Conservation (phyloP, 2,329 filamentous ascomycete species). For the Phialophora expanda region DNA sequence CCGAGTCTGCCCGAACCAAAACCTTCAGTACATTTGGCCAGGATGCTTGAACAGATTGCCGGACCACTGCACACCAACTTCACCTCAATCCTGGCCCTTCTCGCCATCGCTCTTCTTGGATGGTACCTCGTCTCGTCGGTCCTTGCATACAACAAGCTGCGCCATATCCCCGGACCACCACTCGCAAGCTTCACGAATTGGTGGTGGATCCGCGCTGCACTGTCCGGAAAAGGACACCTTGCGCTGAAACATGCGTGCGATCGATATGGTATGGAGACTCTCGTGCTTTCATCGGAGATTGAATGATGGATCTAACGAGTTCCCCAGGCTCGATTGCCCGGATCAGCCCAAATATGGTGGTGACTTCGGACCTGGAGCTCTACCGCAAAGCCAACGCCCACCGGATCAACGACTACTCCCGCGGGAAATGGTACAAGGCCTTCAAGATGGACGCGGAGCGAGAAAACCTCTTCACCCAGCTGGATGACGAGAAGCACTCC, state of each 20-base stretch:
- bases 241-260: slow-evolving; percentile 22
- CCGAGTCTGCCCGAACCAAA: not conserved
- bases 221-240: slow-evolving; percentile 19
- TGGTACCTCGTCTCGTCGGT: slow-evolving; percentile 14
- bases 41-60: slow-evolving; percentile 20
- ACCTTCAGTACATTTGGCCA: not conserved
- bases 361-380: slow-evolving; percentile 58
- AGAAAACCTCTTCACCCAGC: slow-evolving; percentile 61
- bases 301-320: not conserved
- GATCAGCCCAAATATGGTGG: slow-evolving; percentile 55
- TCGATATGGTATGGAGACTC: slow-evolving; percentile 22
- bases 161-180: slow-evolving; percentile 26
- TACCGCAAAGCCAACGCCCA: slow-evolving; percentile 39
- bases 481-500: slow-evolving; percentile 56
- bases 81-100: slow-evolving; percentile 11
- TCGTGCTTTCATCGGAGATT: not conserved
- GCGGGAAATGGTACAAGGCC: slow-evolving; percentile 54
- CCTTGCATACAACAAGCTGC: slow-evolving; percentile 21
- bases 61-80: slow-evolving; percentile 14
- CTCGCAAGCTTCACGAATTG: slow-evolving; percentile 27
- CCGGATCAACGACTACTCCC: slow-evolving; percentile 21
- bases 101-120: slow-evolving; percentile 6
- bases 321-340: slow-evolving; percentile 45
- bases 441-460: slow-evolving; percentile 59
- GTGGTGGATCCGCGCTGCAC: slow-evolving; percentile 30